Base-by-base conservation (phyloP, 305 asterid genomes). In the Solanum aculeatissimum region DNA sequence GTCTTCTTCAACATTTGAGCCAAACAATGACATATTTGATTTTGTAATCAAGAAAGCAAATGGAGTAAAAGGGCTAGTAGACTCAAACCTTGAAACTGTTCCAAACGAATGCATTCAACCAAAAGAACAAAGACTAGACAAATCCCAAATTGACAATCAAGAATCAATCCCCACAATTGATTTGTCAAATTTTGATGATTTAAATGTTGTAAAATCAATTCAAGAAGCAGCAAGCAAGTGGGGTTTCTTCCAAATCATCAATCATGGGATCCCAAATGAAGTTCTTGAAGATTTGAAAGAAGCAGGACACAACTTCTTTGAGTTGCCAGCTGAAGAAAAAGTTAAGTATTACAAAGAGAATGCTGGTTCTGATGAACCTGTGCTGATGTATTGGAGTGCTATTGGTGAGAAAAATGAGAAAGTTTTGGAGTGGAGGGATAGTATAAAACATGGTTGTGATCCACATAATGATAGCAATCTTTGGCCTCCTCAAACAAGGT, bases 161-260 rank as follows among this genome's bases (percentile, higher is more conserved):
- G 79, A 92, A 49, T 82, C 89, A 25, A 70, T 91, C 58, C 92
- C 94, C 21, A 35, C 83, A 2, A 89, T 90, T 80, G 92, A 91
- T 84, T 40, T 89, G 1, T 82, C 92, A 47, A 35, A 87, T 66
- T 87, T 84, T 82, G 89, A 87, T 82, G 91, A 90, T 66, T 84
- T 85, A 6, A 63, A 4, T 38, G 85, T 80, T 2, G 71, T 84
- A 7, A 83, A 82, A 60, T 68, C 85, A 8, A 90, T 91, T 83
- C 86, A 89, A 55, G 89, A 86, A 51, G 93, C 93, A 9, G 91
- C 94, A 15, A 54, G 85, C 18, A 85, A 78, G 0, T 89, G 86
- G 89, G 93, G 93, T 83, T 92, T 90, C 88, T 90, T 92, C 58
- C 92, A 92, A 71, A 89, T 92, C 38, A 78, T 87, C 84, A 90